Base-by-base conservation (phyloP, 2,329 filamentous ascomycete species). In the Zalaria sp. region DNA sequence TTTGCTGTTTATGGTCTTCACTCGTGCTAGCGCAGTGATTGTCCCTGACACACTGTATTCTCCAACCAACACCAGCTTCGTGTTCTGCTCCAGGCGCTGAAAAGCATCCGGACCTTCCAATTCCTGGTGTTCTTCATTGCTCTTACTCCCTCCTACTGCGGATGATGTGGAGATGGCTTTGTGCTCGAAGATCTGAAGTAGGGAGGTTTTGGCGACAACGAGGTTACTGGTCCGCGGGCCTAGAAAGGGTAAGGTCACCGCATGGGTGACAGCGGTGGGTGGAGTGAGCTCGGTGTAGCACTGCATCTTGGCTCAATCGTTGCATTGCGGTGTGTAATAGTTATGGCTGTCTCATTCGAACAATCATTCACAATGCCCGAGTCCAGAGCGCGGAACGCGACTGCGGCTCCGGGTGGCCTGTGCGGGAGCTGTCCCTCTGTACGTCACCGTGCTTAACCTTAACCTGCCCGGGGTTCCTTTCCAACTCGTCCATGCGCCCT, bases 281-380 rank as follows among this genome's bases (percentile, higher is more conserved):
- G 89, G 83, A 61, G 86, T 79, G 61, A 98, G 73, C 72, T 98
- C 91, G 57, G 86, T 88, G 67, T 96, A 96, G 72, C 86, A 93
- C 76, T 96, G 89, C 89, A 96, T 96, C 32, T 41, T 51, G 40
- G 9, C 5, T 6, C 25, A 11, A 5, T 6, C 37, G 31, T 39
- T 28, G 11, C 37, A 6, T 39, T 8, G 5, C 8, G 8, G 8
- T 29, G 27, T 18, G 18, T 18, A 18, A 2, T 18, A 18, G 18
- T 18, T 18, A 18, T 18, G 18, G 18, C 18, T 18, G 18, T 18
- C 18, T 18, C 18, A 18, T 18, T 18, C 18, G 18, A 18, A 18
- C 18, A 18, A 18, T 6, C 31, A 18, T 42, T 31, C 4, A 41
- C 6, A 10, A 43, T 28, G 39, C 5, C 10, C 9, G 34, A 25